phyloP scores from a whole-genome alignment of 805 yeast genomes.

The Saturnispora quitensis region DNA sequence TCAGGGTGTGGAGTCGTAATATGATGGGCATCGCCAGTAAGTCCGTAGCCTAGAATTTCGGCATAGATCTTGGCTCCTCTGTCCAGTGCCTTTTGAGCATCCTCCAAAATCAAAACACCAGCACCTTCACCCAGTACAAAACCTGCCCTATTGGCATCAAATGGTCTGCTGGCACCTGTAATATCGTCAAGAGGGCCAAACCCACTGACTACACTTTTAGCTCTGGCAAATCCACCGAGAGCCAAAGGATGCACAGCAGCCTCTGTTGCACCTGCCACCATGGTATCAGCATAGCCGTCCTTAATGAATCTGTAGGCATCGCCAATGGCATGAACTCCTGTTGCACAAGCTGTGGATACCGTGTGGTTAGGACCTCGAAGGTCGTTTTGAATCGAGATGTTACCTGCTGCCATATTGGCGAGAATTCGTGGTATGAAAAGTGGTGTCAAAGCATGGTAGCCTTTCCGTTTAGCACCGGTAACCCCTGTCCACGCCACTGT shows the following conservation, averaged over 20 bases:
- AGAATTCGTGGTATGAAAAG: constrained; percentile 75
- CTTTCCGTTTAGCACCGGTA: constrained; percentile 25
- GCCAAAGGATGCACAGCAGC: constrained; percentile 80
- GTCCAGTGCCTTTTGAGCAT: constrained; percentile 59
- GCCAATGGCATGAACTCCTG: constrained; percentile 90
- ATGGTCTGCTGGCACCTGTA: constrained; percentile 69
- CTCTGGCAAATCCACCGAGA: constrained; percentile 84
- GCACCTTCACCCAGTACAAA: constrained; percentile 93
- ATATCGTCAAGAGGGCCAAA: constrained; percentile 57
- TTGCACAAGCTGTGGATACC: constrained; percentile 92
- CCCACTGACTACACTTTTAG: constrained; percentile 54
- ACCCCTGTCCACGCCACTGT: constrained; percentile 35
- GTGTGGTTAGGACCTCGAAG: constrained; percentile 82
- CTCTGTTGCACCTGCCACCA: constrained; percentile 94
- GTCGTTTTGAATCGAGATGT: constrained; percentile 69
- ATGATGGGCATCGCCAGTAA: constrained; percentile 86
- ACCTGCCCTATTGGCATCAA: constrained; percentile 70
- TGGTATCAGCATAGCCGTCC: constrained; percentile 73
- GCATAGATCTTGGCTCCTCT: constrained; percentile 68
- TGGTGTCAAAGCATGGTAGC: constrained; percentile 72
- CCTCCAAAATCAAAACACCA: constrained; percentile 72
- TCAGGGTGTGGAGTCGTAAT: constrained; percentile 81
- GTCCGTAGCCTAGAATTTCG: constrained; percentile 80
- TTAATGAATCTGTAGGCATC: constrained; percentile 79
- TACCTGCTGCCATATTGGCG: constrained; percentile 92